Evolutionary conservation across 2,329 filamentous ascomycete species (phyloP), one percentile per base, ranked within the genome.

Genomic region (Diaporthe citriasiana): DNA sequence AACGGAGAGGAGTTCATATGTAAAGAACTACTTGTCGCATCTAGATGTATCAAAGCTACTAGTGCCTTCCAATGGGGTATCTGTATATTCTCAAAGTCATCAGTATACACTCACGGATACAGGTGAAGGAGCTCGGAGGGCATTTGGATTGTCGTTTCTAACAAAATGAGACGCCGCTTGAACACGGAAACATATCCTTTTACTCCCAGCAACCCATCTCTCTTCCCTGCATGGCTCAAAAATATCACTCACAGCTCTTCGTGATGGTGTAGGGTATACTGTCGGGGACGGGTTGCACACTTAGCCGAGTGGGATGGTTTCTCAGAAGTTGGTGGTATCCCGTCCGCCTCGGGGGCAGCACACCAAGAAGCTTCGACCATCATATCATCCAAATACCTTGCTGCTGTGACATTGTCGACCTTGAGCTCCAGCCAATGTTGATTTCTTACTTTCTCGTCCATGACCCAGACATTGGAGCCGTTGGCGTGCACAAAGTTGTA

Each of bases 381-480:
- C 33, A 33, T 40, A 1, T 68, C 15, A 25, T 68, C 63, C 63
- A 53, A 40, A 3, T 3, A 19, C 7, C 33, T 30, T 3, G 63
- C 63, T 12, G 63, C 63, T 27, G 63, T 68, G 4, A 25, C 77
- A 70, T 83, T 81, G 22, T 76, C 76, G 2, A 79, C 77, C 63
- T 76, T 82, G 51, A 86, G 75, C 57, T 76, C 78, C 63, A 87
- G 72, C 79, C 83, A 87, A 70, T 82, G 81, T 79, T 87, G 85
- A 51, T 83, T 82, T 22, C 76, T 82, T 5, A 80, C 77, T 9
- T 30, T 33, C 22, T 79, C 72, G 51, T 87, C 83, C 19, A 80
- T 78, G 2, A 86, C 76, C 86, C 86, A 87, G n/a, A 65, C 63
- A 75, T 87, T 87, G 5, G 82, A 79, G 2, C 86, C 85, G 50